phyloP scores from a whole-genome alignment of 148 eudicot genomes.

The Talinum fruticosum region DNA sequence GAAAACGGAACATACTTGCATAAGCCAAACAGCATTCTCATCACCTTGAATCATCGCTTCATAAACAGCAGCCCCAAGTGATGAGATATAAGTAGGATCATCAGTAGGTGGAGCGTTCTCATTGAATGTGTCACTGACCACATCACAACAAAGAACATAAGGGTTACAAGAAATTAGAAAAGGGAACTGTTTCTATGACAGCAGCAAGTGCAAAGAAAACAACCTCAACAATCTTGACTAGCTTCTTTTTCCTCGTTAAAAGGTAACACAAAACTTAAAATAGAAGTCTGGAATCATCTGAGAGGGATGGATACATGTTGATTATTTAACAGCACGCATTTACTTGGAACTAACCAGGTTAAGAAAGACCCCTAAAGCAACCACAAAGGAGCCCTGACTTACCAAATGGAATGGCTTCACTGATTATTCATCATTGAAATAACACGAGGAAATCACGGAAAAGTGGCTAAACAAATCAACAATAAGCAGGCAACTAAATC shows the following conservation, averaged over 20 bases:
- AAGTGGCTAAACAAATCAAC: neutral
- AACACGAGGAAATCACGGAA: neutral
- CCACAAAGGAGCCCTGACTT: constrained; percentile 1
- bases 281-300: neutral
- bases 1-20: constrained; percentile 64
- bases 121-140: constrained; percentile 88
- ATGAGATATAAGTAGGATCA: constrained; percentile 85
- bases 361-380: neutral
- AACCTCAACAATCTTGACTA: neutral
- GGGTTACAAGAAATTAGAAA: neutral
- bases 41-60: constrained; percentile 89
- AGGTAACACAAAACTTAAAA: neutral
- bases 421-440: no score
- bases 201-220: neutral
- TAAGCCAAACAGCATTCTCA: constrained; percentile 92
- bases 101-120: constrained; percentile 92
- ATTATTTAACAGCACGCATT: neutral
- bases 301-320: neutral
- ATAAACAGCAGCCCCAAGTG: constrained; percentile 93
- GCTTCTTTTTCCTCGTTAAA: neutral
- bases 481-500: constrained; percentile 10
- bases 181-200: neutral
- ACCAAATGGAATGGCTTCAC: neutral
- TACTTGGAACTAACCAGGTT: neutral
- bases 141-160: neutral